phyloP scores from a whole-genome alignment of 768 basidiomycete species.

The Tricholoma saponaceum region DNA sequence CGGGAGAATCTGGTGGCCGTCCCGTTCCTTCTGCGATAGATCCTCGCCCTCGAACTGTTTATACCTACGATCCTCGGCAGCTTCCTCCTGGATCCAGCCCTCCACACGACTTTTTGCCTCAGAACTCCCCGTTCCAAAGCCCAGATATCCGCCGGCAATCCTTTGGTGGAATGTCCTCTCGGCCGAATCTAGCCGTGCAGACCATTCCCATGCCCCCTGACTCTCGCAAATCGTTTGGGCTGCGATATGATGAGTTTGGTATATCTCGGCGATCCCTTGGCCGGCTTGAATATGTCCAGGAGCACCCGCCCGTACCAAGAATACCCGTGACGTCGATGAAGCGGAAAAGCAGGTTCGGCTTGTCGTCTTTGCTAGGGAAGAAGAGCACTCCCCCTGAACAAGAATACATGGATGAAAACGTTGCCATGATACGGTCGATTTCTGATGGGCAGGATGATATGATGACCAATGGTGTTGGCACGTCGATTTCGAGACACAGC shows the following conservation, averaged over 20 bases:
- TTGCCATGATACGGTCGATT: slow-evolving; percentile 35
- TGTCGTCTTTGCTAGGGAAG: slow-evolving; percentile 64
- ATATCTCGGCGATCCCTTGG: slow-evolving; percentile 57
- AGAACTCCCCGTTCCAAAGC: slow-evolving; percentile 59
- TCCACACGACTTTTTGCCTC: slow-evolving; percentile 51
- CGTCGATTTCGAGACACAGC: slow-evolving; percentile 49
- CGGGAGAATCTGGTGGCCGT: slow-evolving; percentile 42
- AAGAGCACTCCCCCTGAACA: slow-evolving; percentile 32
- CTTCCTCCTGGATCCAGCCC: slow-evolving; percentile 40
- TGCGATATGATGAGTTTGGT: slow-evolving; percentile 71
- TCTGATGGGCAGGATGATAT: slow-evolving; percentile 49
- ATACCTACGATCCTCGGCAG: slow-evolving; percentile 54
- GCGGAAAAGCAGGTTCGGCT: slow-evolving; percentile 71
- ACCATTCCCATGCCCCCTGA: slow-evolving; percentile 42
- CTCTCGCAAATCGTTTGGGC: slow-evolving; percentile 31
- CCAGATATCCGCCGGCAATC: slow-evolving; percentile 67
- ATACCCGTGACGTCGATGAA: slow-evolving; percentile 41
- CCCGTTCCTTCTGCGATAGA: slow-evolving; percentile 34
- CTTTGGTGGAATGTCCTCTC: slow-evolving; percentile 62
- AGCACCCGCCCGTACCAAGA: slow-evolving; percentile 18
- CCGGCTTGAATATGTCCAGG: slow-evolving; percentile 32
- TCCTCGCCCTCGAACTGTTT: slow-evolving; percentile 60
- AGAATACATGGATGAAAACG: slow-evolving; percentile 30
- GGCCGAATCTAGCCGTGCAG: slow-evolving; percentile 48
- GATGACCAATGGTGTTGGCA: slow-evolving; percentile 40